Base-by-base conservation (phyloP, 225 moss, liverwort and hornwort genomes). In the Sphagnum tenellum region DNA sequence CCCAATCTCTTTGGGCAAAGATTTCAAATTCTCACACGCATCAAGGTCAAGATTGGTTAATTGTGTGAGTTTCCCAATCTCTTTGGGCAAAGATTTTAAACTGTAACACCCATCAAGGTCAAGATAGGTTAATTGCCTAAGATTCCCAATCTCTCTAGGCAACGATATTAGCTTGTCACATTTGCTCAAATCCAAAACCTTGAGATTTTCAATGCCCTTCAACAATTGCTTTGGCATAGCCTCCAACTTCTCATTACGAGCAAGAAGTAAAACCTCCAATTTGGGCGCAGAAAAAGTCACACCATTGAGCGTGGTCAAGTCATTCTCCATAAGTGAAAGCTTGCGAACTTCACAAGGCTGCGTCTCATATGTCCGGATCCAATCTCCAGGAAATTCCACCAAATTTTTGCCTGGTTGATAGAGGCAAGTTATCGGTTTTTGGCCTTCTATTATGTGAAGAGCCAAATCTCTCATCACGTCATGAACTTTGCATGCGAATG, bases 381-480 rank as follows among this genome's bases (percentile, higher is more conserved):
- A 69, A 1, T 12, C 45, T n/a, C 45, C 9, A 3, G 74, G 74
- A 65, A 69, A 74, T 53, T 65, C 14, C 7, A 2, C 2, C 0
- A 65, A 12, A 50, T n/a, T 52, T 47, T 49, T 49, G 6, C 69
- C 64, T 5, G 74, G 64, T 1, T 7, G 59, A 48, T 69, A 74
- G 11, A 74, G 65, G 46, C 69, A 69, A 60, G 59, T 69, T 3
- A 46, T 64, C 56, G 55, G 14, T 55, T 1, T 64, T 29, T 45
- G 3, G 2, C 56, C 29, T 45, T 46, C 44, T 4, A 68, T 11
- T 12, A 67, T 48, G 49, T 69, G 11, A 10, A 68, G 45, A 13
- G 73, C 73, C 55, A 62, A 50, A 49, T 68, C 64, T 0, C 73
- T 60, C n/a, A 73, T 55, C 7, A 68, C 73, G 47, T 73, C 73